Percentiles rank a stretch among this genome's conserved stretches.
These are phyloP conservation scores for Vitis hybrid DNA, from an alignment of 177 flowering plant genomes.

Conservation along the genomic window DNA sequence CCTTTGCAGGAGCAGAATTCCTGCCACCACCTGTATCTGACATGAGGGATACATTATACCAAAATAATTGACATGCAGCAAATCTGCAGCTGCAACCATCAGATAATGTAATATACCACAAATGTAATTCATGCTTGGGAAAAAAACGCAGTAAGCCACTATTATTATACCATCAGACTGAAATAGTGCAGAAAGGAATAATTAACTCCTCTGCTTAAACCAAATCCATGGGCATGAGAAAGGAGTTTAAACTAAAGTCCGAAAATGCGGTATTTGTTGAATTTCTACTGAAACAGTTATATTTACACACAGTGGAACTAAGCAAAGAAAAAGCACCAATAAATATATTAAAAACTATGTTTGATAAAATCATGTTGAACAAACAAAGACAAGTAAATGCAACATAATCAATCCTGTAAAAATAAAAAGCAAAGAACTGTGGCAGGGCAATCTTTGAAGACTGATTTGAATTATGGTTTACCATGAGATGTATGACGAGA, in stretches of 20 bases:
- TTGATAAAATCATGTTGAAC: not conserved
- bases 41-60: constrained; percentile 2
- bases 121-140: not conserved
- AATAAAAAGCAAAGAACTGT: too few relatives aligned
- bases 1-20: constrained; percentile 35
- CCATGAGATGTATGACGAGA: constrained; percentile 42
- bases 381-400: not conserved
- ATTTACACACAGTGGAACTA: not conserved
- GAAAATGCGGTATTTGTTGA: not conserved
- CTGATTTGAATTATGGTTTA: constrained; percentile 12
- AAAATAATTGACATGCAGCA: constrained; percentile 1
- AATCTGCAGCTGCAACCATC: not conserved
- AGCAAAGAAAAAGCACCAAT: not conserved
- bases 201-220: not conserved
- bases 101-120: not conserved
- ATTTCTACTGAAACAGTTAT: not conserved
- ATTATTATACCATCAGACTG: not conserved
- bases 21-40: constrained; percentile 61
- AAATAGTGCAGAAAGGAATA: not conserved
- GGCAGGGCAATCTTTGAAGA: too few relatives aligned
- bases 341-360: not conserved
- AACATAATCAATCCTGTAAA: not conserved
- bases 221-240: not conserved
- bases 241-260: not conserved
- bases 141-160: not conserved